Evolutionary conservation across 805 yeast species (phyloP).

Genomic region (Schizosaccharomyces cryophilus): DNA sequence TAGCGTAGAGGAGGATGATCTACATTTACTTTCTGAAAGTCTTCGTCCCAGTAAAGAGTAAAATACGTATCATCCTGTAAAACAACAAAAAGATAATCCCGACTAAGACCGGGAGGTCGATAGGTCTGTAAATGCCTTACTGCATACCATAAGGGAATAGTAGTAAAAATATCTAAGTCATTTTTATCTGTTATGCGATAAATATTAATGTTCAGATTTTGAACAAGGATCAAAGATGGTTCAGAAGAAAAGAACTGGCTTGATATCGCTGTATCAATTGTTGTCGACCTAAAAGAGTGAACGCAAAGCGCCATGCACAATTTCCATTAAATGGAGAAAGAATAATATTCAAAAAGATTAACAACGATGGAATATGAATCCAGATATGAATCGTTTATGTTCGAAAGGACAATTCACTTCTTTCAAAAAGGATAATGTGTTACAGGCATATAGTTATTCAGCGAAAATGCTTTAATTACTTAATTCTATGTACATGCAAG

Average conservation of each 20-base stretch:
- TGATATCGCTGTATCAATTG: not conserved
- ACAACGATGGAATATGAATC: not conserved
- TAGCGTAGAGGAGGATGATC: not conserved
- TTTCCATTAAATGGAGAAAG: not conserved
- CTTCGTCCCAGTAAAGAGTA: not conserved
- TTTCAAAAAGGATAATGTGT: too few relatives aligned
- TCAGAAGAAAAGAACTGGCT: not conserved
- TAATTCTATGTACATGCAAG: too few relatives aligned
- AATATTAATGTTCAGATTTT: not conserved
- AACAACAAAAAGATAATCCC: not conserved
- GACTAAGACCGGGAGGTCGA: not conserved
- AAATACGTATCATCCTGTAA: not conserved
- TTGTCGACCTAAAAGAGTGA: not conserved
- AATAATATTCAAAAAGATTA: not conserved
- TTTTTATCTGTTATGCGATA: not conserved
- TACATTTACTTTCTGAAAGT: not conserved
- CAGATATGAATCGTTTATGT: not conserved
- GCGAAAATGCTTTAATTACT: too few relatives aligned
- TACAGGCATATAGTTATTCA: too few relatives aligned
- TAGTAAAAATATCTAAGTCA: not conserved
- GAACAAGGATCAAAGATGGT: not conserved
- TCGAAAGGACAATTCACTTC: too few relatives aligned
- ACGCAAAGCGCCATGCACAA: not conserved
- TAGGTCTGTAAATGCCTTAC: not conserved
- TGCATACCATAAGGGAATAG: not conserved